phyloP scores from a whole-genome alignment of 257 asterid species.

The Solanum peruvianum region DNA sequence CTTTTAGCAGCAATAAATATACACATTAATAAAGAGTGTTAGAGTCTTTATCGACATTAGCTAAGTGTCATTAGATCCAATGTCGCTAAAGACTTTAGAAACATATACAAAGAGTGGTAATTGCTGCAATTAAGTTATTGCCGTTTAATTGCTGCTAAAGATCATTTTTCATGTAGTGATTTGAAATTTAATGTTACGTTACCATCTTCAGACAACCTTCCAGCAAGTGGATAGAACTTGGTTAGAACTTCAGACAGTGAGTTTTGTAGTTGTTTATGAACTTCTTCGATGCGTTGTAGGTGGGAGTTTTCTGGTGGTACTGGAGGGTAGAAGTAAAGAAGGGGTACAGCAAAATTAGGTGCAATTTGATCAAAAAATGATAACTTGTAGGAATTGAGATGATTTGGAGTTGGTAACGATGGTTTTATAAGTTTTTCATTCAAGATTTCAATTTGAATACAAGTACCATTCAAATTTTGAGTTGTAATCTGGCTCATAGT shows the following conservation, averaged over 20 bases:
- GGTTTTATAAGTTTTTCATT: conserved; percentile 5
- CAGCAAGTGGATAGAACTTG: conserved; percentile 3
- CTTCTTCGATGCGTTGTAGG: neutral
- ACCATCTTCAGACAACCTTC: neutral
- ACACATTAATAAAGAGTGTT: too few relatives aligned
- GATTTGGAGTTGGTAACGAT: neutral
- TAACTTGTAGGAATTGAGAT: neutral
- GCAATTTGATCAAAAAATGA: conserved; percentile 4
- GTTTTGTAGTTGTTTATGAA: neutral
- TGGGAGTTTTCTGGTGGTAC: neutral
- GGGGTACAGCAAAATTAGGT: neutral
- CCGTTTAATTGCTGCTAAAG: too few relatives aligned
- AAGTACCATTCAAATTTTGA: neutral
- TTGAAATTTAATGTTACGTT: neutral
- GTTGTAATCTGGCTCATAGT: neutral
- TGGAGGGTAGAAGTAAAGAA: conserved; percentile 1
- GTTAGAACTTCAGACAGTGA: neutral
- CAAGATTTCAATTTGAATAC: neutral
- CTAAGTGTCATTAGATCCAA: too few relatives aligned
- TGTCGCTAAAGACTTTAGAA: too few relatives aligned
- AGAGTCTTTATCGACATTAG: too few relatives aligned
- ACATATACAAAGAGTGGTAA: too few relatives aligned
- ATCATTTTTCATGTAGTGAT: too few relatives aligned
- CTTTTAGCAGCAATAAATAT: too few relatives aligned
- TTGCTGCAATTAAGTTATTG: too few relatives aligned